These are phyloP conservation scores for Xylariaceae sp. DNA, from an alignment of 2,329 filamentous ascomycete genomes.

Conservation along the genomic window DNA sequence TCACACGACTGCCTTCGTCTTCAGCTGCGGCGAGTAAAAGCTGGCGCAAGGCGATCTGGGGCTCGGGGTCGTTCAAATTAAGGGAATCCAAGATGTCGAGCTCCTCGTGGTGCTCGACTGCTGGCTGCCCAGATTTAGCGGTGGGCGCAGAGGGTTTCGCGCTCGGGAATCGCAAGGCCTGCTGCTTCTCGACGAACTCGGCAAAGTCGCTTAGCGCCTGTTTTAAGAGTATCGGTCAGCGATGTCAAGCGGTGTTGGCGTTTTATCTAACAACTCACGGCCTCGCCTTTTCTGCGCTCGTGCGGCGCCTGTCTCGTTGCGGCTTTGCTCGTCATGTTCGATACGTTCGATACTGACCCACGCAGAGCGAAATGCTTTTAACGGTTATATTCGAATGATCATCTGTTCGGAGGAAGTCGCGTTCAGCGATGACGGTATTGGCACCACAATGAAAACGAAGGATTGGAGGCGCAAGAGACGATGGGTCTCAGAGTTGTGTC, in stretches of 20 bases:
- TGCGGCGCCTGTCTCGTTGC: constrained; percentile 61
- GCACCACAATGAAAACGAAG: too few relatives aligned
- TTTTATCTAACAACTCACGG: constrained; percentile 48
- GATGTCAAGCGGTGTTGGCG: background rate
- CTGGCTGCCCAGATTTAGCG: constrained; percentile 8
- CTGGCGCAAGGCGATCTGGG: constrained; percentile 67
- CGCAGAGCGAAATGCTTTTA: constrained; percentile 9
- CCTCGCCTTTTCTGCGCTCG: constrained; percentile 83
- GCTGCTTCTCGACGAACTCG: constrained; percentile 95
- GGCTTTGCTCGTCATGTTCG: constrained; percentile 50
- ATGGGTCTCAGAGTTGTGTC: too few relatives aligned
- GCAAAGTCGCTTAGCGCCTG: constrained; percentile 89
- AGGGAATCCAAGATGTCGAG: constrained; percentile 84
- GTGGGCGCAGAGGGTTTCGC: constrained; percentile 29
- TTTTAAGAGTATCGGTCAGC: background rate
- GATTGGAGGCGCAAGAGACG: too few relatives aligned
- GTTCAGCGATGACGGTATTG: too few relatives aligned
- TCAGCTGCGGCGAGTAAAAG: constrained; percentile 61
- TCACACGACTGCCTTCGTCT: constrained; percentile 56
- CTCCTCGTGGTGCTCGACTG: constrained; percentile 77
- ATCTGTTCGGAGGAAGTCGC: constrained; percentile 6
- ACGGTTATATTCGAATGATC: constrained; percentile 26
- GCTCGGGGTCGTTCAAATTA: constrained; percentile 65
- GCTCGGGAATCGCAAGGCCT: constrained; percentile 63
- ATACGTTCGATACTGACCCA: constrained; percentile 14